These are phyloP conservation scores for Lodderomyces beijingensis DNA, from an alignment of 1,139 yeast genomes.

Conservation along the genomic window DNA sequence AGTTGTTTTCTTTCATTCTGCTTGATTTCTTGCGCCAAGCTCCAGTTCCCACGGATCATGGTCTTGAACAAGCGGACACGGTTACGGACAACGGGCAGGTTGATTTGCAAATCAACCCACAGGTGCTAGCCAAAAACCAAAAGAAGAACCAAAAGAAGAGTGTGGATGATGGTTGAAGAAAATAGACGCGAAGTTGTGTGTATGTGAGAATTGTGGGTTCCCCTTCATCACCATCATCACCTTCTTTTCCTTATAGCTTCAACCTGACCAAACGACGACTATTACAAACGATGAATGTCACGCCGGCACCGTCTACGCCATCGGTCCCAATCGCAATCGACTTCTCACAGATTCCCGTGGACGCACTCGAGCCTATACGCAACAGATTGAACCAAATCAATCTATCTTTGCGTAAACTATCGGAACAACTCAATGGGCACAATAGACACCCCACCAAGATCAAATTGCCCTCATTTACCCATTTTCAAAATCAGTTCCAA, in stretches of 20 bases:
- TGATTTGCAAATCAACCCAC: neutral
- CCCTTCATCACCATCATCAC: too few relatives aligned
- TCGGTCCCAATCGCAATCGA: slow-evolving; percentile 14
- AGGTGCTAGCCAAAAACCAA: too few relatives aligned
- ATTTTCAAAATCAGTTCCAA: slow-evolving; percentile 72
- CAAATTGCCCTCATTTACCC: slow-evolving; percentile 38
- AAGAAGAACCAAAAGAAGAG: too few relatives aligned
- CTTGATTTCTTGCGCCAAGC: slow-evolving; percentile 38
- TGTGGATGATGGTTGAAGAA: too few relatives aligned
- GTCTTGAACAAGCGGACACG: too few relatives aligned
- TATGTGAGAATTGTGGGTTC: too few relatives aligned
- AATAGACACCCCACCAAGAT: slow-evolving; percentile 36
- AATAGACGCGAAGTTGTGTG: too few relatives aligned
- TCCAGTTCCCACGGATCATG: slow-evolving; percentile 45
- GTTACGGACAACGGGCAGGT: too few relatives aligned
- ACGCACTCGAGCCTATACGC: slow-evolving; percentile 40
- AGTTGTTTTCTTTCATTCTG: slow-evolving; percentile 37
- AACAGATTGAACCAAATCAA: slow-evolving; percentile 44
- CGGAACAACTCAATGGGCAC: slow-evolving; percentile 41
- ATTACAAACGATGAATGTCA: slow-evolving; percentile 16
- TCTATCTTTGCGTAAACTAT: slow-evolving; percentile 38
- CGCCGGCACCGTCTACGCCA: slow-evolving; percentile 11
- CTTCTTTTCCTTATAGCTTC: too few relatives aligned
- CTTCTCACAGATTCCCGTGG: slow-evolving; percentile 30
- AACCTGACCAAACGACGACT: too few relatives aligned